phyloP scores from a whole-genome alignment of 2,329 filamentous ascomycete species.

The Colletotrichum sojae region DNA sequence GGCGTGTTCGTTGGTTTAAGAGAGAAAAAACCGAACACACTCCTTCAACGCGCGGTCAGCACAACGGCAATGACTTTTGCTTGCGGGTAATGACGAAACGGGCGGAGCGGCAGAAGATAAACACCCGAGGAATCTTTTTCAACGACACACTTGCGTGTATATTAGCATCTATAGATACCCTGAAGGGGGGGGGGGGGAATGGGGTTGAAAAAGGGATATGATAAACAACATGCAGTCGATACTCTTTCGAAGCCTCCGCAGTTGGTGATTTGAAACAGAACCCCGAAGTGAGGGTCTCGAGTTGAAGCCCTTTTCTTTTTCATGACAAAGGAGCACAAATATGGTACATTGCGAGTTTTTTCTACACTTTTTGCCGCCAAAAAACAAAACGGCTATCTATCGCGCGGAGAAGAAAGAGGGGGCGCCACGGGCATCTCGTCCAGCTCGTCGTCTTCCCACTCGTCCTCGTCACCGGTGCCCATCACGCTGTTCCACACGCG shows the following conservation, averaged over 20 bases:
- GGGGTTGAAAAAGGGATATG: constrained; percentile 18
- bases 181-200: constrained; percentile 5
- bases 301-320: background rate
- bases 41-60: constrained; percentile 12
- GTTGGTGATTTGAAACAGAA: constrained; percentile 10
- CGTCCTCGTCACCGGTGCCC: constrained; percentile 68
- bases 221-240: constrained; percentile 2
- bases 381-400: constrained; percentile 10
- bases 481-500: constrained; percentile 81
- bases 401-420: constrained; percentile 8
- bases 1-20: background rate
- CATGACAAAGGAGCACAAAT: constrained; percentile 28
- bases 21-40: background rate
- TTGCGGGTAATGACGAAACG: constrained; percentile 24
- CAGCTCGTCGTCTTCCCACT: constrained; percentile 70
- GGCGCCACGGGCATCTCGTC: constrained; percentile 52
- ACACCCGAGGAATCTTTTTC: background rate
- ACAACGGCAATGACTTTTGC: constrained; percentile 13
- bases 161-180: constrained; percentile 42
- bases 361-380: constrained; percentile 1
- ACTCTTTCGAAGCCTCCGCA: background rate
- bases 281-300: constrained; percentile 5
- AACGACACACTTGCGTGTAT: constrained; percentile 26
- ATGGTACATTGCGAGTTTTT: constrained; percentile 24
- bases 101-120: background rate